Evolutionary conservation across 2,329 filamentous ascomycete genomes (phyloP), one percentile per base, ranked within the genome.

Genomic region (Dactylellina sp.): DNA sequence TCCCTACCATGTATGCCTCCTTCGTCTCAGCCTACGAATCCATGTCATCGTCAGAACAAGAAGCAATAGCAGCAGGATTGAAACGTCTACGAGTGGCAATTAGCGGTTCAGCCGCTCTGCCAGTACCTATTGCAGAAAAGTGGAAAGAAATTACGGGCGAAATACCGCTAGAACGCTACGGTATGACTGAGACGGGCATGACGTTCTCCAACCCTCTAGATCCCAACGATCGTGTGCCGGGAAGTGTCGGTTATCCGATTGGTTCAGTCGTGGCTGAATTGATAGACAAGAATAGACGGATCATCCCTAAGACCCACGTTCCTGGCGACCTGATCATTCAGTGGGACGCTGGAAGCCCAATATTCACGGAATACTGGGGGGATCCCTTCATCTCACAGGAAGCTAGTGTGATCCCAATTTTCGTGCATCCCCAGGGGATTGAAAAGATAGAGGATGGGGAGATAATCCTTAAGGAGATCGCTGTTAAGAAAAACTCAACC

Each of bases 141-240:
- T 75, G 62, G 62, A 97, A 97, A 81, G 83, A 88, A 42, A 89
- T 91, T 40, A 99, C 95, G 94, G 85, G 87, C 22, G 84, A 89
- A 2, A 86, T 96, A 14, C 88, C 99, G 0, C 88, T 99, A 5
- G 95, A 99, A 82, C 91, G 95, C 28, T 99, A 96, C 81, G 95
- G 95, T 79, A 99, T 99, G 95, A 99, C 95, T 1, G 95, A 99
- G 83, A 93, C 98, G 0, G 95, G 95, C 78, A 99, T 99, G 95
- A 94, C 94, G 0, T 86, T 99, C 16, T 63, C 20, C 94, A 91
- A 76, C 40, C 81, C 82, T 7, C 76, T 84, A 97, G 4, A 86
- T 89, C 76, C 87, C 87, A 64, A 80, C 12, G 91, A 96, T 79
- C 91, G 95, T 59, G 89, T 97, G 7, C 93, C 97, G 79, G 94